phyloP scores from a whole-genome alignment of 2,329 filamentous ascomycete genomes.

The Apiospora arundinis region DNA sequence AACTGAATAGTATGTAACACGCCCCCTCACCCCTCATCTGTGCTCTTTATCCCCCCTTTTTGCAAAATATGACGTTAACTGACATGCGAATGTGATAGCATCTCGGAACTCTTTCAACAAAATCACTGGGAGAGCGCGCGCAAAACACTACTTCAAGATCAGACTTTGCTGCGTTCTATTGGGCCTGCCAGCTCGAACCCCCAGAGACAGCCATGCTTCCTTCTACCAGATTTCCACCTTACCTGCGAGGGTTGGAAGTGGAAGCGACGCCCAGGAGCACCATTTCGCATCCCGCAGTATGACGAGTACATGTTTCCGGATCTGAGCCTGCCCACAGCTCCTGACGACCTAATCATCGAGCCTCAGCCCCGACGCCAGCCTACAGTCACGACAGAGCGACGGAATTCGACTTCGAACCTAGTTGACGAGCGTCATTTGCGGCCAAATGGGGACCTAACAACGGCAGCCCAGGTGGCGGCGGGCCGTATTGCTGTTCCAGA shows the following conservation, averaged over 20 bases:
- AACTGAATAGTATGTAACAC: slow-evolving; percentile 39
- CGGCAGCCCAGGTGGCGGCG: not conserved
- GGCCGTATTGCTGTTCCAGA: not conserved
- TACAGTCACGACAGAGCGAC: not conserved
- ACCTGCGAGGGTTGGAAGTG: slow-evolving; percentile 34
- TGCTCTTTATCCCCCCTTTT: not conserved
- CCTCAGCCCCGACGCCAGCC: slow-evolving; percentile 22
- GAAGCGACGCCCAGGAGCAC: slow-evolving; percentile 36
- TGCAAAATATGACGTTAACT: not conserved
- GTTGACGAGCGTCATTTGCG: not conserved
- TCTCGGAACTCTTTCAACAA: slow-evolving; percentile 36
- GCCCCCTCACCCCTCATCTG: not conserved
- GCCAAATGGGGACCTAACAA: not conserved
- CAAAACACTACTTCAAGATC: not conserved
- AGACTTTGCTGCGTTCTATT: not conserved
- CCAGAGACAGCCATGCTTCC: slow-evolving; percentile 24
- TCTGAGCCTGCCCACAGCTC: slow-evolving; percentile 34
- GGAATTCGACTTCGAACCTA: not conserved
- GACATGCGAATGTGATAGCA: slow-evolving; percentile 27
- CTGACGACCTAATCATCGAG: slow-evolving; percentile 35
- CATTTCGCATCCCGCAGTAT: slow-evolving; percentile 40
- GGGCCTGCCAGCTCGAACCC: not conserved
- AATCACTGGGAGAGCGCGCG: not conserved
- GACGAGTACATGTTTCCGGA: slow-evolving; percentile 37
- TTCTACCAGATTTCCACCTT: slow-evolving; percentile 37